phyloP scores from a whole-genome alignment of 768 basidiomycete genomes.

The Suillus fuscotomentosus region DNA sequence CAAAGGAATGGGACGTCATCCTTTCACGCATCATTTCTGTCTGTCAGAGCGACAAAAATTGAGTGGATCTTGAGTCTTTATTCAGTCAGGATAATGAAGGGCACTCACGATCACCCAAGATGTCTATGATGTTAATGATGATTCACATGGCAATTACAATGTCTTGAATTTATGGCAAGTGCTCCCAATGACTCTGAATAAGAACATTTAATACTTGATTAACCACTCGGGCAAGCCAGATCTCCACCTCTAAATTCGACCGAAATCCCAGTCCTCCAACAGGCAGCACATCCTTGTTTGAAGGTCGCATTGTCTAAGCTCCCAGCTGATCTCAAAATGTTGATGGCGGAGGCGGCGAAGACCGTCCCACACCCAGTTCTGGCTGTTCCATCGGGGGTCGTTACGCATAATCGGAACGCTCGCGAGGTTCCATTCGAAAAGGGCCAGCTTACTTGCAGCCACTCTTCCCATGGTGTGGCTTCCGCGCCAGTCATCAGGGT shows the following conservation, averaged over 20 bases:
- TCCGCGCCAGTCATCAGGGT: conserved; percentile 24
- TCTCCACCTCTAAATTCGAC: neutral
- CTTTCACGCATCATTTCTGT: neutral
- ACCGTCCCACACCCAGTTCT: conserved; percentile 26
- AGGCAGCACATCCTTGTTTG: conserved; percentile 24
- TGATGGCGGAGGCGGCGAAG: conserved; percentile 6
- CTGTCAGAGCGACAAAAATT: neutral
- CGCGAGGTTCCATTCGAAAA: conserved; percentile 16
- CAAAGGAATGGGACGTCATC: neutral
- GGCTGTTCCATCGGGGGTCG: neutral
- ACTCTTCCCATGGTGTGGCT: conserved; percentile 17
- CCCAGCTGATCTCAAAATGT: conserved; percentile 16
- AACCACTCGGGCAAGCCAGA: neutral
- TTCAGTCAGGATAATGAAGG: neutral
- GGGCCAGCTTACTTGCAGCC: conserved; percentile 10
- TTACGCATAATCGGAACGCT: conserved; percentile 4
- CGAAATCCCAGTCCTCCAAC: conserved; percentile 16
- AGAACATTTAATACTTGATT: neutral
- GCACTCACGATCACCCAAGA: neutral
- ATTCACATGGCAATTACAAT: neutral
- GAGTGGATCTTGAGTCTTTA: neutral
- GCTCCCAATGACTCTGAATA: neutral
- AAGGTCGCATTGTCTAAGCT: conserved; percentile 15
- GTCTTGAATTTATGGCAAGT: neutral
- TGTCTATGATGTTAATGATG: neutral